Conservation (phyloP, 139 green algal genomes). For the Chlorella ohadii region DNA sequence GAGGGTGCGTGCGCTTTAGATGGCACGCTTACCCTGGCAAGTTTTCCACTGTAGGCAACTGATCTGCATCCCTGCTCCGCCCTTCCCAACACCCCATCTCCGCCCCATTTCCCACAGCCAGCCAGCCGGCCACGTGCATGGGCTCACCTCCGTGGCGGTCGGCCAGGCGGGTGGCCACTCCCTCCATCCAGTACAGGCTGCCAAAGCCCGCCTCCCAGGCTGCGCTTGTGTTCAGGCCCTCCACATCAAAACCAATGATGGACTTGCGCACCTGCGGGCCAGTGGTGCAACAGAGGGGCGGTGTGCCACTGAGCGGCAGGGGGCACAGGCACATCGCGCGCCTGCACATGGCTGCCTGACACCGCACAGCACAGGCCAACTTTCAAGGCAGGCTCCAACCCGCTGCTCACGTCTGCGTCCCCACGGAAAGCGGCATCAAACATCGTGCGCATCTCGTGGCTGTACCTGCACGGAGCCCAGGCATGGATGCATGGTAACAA, state of each 20-base stretch:
- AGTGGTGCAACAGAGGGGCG: background rate
- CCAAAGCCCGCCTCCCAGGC: conserved; percentile 44
- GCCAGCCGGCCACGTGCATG: background rate
- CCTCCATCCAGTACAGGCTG: conserved; percentile 46
- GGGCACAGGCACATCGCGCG: no score
- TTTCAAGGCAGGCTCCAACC: no score
- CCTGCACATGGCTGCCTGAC: no score
- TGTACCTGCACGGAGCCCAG: background rate
- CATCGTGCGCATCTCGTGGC: conserved; percentile 34
- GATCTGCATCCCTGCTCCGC: no score
- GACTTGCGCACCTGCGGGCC: conserved; percentile 28
- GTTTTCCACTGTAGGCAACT: no score
- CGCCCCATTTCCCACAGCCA: no score
- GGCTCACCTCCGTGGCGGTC: conserved; percentile 22
- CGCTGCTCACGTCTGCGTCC: conserved; percentile 1
- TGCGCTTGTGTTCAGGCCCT: conserved; percentile 1
- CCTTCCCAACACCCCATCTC: no score
- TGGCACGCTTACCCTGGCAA: no score
- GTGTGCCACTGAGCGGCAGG: no score
- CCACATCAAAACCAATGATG: conserved; percentile 37
- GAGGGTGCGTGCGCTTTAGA: no score
- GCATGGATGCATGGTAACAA: no score
- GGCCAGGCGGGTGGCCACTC: conserved; percentile 34
- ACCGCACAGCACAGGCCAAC: no score
- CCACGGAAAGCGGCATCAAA: conserved; percentile 41